Evolutionary conservation across 2,329 filamentous ascomycete species (phyloP).

Genomic region (Elsinoe perseae): DNA sequence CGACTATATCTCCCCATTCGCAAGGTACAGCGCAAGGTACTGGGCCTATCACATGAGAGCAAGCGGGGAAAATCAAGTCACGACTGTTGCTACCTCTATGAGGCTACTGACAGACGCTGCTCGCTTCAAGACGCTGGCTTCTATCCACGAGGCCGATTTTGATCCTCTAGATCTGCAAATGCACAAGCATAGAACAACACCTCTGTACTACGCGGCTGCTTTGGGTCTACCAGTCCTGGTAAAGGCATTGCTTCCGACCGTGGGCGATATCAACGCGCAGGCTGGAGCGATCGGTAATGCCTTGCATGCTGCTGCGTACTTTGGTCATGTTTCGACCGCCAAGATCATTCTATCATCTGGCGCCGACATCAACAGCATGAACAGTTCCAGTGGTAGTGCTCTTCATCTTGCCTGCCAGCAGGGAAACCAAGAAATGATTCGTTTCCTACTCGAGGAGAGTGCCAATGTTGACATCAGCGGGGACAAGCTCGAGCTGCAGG

Average conservation of each 20-base stretch:
- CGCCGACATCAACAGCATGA: conserved; percentile 12
- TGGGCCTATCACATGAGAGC: background rate
- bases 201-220: too few relatives aligned
- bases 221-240: too few relatives aligned
- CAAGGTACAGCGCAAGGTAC: background rate
- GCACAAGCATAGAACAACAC: too few relatives aligned
- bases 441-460: conserved; percentile 17
- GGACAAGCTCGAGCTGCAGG: too few relatives aligned
- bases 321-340: background rate
- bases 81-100: background rate
- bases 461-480: conserved; percentile 16
- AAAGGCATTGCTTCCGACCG: too few relatives aligned
- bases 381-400: background rate
- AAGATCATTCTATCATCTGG: conserved; percentile 12
- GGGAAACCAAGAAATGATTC: conserved; percentile 8
- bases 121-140: background rate
- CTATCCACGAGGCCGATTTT: too few relatives aligned
- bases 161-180: too few relatives aligned
- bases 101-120: background rate
- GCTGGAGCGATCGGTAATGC: too few relatives aligned
- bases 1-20: conserved; percentile 7
- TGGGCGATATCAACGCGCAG: too few relatives aligned
- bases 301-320: too few relatives aligned
- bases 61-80: background rate
- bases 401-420: conserved; percentile 7